Evolutionary conservation across 805 yeast species (phyloP).

Genomic region (Yamadazyma endophytica): DNA sequence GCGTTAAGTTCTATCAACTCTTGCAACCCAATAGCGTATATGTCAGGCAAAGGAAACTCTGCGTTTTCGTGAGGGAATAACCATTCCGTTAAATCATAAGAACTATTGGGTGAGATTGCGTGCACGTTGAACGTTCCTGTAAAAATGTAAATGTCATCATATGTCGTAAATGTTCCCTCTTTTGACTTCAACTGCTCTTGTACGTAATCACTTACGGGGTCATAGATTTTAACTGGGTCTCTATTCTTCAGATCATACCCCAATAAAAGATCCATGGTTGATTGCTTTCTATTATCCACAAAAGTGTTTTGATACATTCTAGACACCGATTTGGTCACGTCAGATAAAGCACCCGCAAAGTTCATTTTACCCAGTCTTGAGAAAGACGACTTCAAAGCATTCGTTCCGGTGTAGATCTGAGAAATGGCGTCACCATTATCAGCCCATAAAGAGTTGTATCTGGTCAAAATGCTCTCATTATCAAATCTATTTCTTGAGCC

Average conservation of each 20-base stretch:
- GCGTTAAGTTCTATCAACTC: conserved; percentile 93
- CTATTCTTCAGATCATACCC: conserved; percentile 75
- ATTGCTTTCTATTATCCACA: conserved; percentile 86
- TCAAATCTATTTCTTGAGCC: conserved; percentile 18
- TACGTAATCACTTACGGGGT: conserved; percentile 87
- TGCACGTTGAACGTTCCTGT: conserved; percentile 87
- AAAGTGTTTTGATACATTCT: conserved; percentile 94
- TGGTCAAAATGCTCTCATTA: conserved; percentile 53
- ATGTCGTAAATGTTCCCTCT: conserved; percentile 54
- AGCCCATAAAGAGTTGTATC: conserved; percentile 79
- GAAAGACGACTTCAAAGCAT: conserved; percentile 77
- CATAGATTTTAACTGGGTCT: conserved; percentile 67
- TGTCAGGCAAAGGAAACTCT: conserved; percentile 52
- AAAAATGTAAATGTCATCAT: conserved; percentile 58
- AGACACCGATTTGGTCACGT: conserved; percentile 92
- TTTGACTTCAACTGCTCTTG: conserved; percentile 51
- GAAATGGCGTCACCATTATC: conserved; percentile 68
- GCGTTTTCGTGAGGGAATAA: conserved; percentile 63
- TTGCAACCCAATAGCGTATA: conserved; percentile 88
- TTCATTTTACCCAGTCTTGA: conserved; percentile 96
- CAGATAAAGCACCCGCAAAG: conserved; percentile 93
- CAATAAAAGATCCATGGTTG: conserved; percentile 79
- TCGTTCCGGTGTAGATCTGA: conserved; percentile 57
- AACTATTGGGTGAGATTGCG: conserved; percentile 48
- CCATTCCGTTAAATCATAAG: conserved; percentile 70